Percentiles rank a stretch among this genome's conserved stretches.
Conservation (phyloP, 257 asterid species). For the Lavandula angustifolia region DNA sequence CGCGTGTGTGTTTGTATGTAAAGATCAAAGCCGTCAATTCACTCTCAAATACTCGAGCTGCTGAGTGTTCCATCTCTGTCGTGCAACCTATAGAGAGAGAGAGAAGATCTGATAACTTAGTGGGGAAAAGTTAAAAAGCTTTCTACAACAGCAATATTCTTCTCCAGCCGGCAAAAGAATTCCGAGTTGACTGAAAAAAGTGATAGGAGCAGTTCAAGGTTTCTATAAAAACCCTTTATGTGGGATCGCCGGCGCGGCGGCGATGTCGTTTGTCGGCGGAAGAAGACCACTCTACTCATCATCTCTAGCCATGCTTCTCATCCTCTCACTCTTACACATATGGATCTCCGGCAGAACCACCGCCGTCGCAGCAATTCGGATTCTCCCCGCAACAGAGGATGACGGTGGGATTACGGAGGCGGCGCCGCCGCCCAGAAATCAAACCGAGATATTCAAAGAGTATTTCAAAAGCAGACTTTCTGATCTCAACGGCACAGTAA, state of each 20-base stretch:
- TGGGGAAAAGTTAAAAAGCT: slow-evolving; percentile 3
- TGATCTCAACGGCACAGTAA: slow-evolving; percentile 31
- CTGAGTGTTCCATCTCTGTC: slow-evolving; percentile 34
- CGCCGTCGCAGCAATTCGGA: slow-evolving; percentile 51
- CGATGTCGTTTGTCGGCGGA: slow-evolving; percentile 56
- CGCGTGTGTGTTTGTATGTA: slow-evolving; percentile 25
- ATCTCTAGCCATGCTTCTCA: slow-evolving; percentile 33
- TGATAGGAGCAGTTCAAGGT: slow-evolving; percentile 12
- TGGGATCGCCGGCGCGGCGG: slow-evolving; percentile 40
- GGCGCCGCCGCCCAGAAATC: slow-evolving; percentile 31
- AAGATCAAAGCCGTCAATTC: slow-evolving; percentile 57
- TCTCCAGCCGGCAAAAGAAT: background rate
- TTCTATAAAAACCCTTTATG: slow-evolving; percentile 39
- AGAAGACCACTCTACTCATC: slow-evolving; percentile 37
- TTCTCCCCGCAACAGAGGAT: slow-evolving; percentile 33
- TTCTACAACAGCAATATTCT: background rate
- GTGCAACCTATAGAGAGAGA: slow-evolving; percentile 12
- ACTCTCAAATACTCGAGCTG: slow-evolving; percentile 38
- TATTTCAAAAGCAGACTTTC: slow-evolving; percentile 48
- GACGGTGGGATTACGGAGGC: slow-evolving; percentile 4
- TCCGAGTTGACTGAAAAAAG: background rate
- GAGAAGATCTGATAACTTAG: slow-evolving; percentile 6
- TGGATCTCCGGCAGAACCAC: slow-evolving; percentile 33
- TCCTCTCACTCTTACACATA: slow-evolving; percentile 41
- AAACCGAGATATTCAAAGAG: slow-evolving; percentile 48